Conservation (phyloP, 192 early-diverging fungal genomes). For the Chytriomyces confervae region DNA sequence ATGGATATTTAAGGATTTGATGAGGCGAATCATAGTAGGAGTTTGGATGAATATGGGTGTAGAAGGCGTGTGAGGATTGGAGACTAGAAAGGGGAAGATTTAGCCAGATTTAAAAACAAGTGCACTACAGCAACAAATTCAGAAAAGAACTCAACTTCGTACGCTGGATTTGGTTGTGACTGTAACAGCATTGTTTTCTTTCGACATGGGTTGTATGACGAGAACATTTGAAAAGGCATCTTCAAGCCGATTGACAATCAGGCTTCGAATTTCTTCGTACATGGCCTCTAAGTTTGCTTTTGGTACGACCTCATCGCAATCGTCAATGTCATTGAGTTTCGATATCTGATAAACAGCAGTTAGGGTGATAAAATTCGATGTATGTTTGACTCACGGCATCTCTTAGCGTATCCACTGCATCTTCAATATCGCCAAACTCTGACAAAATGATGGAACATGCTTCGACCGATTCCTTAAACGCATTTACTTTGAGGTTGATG, state of each 20-base stretch:
- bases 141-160: background rate
- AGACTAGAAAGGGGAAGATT: background rate
- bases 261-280: background rate
- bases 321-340: background rate
- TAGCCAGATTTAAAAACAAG: background rate
- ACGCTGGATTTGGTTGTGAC: slow-evolving; percentile 20
- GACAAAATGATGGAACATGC: slow-evolving; percentile 17
- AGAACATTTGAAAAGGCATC: slow-evolving; percentile 24
- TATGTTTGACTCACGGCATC: slow-evolving; percentile 10
- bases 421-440: slow-evolving; percentile 25
- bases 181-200: background rate
- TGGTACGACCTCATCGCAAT: slow-evolving; percentile 14
- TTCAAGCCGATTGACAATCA: slow-evolving; percentile 13
- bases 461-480: slow-evolving; percentile 20
- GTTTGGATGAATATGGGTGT: slow-evolving; percentile 23
- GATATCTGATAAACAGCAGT: background rate
- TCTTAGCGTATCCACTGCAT: slow-evolving; percentile 19
- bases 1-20: slow-evolving; percentile 11
- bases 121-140: background rate
- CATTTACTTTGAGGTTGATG: background rate
- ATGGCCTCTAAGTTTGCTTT: background rate
- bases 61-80: slow-evolving; percentile 5
- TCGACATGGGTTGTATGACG: background rate
- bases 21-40: background rate
- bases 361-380: no score